Conservation (phyloP, 768 basidiomycete species). For the Rhodotorula babjevae region DNA sequence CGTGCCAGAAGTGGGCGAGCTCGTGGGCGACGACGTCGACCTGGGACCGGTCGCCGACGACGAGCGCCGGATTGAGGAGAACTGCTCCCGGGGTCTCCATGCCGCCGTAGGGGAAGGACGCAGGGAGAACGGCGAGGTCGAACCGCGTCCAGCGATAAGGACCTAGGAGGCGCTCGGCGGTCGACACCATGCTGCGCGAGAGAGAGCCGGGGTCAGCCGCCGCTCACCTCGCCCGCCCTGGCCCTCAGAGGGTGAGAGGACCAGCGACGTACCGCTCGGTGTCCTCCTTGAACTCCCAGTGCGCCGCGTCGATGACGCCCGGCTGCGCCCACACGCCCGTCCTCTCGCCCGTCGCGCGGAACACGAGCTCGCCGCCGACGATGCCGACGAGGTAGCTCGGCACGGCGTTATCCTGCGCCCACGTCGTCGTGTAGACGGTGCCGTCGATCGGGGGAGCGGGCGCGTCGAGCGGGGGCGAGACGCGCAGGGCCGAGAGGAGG, state of each 20-base stretch:
- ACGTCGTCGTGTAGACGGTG: constrained; percentile 19
- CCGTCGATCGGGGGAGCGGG: constrained; percentile 41
- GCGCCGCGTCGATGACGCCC: constrained; percentile 66
- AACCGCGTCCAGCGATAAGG: constrained; percentile 82
- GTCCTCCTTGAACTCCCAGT: constrained; percentile 84
- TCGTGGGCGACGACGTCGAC: constrained; percentile 89
- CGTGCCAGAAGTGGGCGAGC: constrained; percentile 66
- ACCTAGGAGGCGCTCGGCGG: constrained; percentile 68
- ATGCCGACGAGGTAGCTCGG: constrained; percentile 91
- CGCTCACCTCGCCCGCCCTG: too few relatives aligned
- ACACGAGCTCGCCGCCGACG: constrained; percentile 74
- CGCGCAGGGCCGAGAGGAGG: constrained; percentile 74
- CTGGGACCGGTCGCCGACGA: constrained; percentile 78
- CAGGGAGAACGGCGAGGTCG: constrained; percentile 80
- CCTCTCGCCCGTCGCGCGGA: constrained; percentile 65
- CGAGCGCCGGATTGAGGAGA: constrained; percentile 56
- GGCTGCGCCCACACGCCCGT: constrained; percentile 91
- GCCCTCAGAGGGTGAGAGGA: neutral
- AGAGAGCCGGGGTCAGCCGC: too few relatives aligned
- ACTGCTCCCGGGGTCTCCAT: constrained; percentile 43
- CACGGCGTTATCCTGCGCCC: constrained; percentile 67
- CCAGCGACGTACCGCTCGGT: constrained; percentile 59
- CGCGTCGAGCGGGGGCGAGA: constrained; percentile 58
- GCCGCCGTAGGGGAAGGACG: constrained; percentile 68
- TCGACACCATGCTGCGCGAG: constrained; percentile 59